These are phyloP conservation scores for Polytolypa hystricis DNA, from an alignment of 2,329 filamentous ascomycete species.

Conservation along the genomic window DNA sequence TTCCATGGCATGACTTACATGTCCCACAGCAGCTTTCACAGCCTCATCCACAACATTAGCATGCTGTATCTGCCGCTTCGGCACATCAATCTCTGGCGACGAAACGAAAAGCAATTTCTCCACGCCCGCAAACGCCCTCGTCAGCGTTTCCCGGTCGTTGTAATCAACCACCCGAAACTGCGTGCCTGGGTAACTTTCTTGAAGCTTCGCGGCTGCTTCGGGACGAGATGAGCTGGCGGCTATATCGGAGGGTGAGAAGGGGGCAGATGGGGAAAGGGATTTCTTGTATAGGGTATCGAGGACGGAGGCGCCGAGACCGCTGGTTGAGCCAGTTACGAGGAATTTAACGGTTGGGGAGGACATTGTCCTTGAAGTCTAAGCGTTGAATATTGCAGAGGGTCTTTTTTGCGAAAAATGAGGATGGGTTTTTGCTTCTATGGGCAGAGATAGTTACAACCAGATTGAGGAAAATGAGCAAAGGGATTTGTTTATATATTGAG, in stretches of 20 bases:
- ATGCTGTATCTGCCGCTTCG: constrained; percentile 38
- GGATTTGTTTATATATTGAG: no score
- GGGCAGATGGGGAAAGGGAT: constrained; percentile 25
- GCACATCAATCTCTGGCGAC: constrained; percentile 39
- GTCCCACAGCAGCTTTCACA: constrained; percentile 38
- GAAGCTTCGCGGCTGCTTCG: constrained; percentile 27
- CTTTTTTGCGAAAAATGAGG: no score
- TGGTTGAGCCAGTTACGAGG: constrained; percentile 28
- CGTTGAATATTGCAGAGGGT: no score
- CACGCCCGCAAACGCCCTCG: constrained; percentile 39
- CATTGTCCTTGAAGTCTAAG: constrained; percentile 1
- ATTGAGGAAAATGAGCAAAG: no score
- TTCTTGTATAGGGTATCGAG: constrained; percentile 23
- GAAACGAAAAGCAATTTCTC: constrained; percentile 49
- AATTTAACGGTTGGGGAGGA: constrained; percentile 20
- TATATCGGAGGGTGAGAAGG: constrained; percentile 33
- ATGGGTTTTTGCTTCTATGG: no score
- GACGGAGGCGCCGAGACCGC: constrained; percentile 25
- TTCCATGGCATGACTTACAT: constrained; percentile 26
- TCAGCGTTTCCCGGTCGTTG: constrained; percentile 36
- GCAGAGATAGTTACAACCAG: no score
- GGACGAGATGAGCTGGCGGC: constrained; percentile 40
- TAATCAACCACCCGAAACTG: constrained; percentile 43
- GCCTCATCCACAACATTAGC: constrained; percentile 44
- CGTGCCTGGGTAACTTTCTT: constrained; percentile 33